Base-by-base conservation (phyloP, 2,329 filamentous ascomycete species). In the Escovopsis weberi region DNA sequence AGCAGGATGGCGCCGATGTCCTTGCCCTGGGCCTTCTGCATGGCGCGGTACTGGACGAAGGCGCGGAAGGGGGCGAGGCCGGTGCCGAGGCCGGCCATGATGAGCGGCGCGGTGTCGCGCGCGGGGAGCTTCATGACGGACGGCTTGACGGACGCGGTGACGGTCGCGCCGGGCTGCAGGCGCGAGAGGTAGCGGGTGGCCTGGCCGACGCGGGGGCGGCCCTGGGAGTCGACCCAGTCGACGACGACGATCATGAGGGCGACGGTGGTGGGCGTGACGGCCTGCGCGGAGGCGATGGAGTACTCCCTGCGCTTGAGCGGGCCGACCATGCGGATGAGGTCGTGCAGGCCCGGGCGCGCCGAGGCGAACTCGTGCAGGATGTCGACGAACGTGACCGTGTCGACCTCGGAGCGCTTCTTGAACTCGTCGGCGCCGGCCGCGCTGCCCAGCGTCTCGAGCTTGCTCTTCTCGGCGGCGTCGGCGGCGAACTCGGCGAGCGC, bases 81-180 rank as follows among this genome's bases (percentile, higher is more conserved):
- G 0, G 91, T 98, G 49, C 91, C 91, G n/a, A 96, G 82, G 62
- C 91, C 91, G 9, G 91, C 91, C 89, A 98, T 95, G 71, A 98
- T 95, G 59, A 98, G 80, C 35, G 91, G 91, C 39, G 89, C 85
- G 33, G 85, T 91, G 53, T 88, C 81, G 59, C 80, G 82, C 47
- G 75, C 66, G 5, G 91, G 91, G n/a, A 98, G 75, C 68, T 96
- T 98, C 91, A 98, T 98, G 51, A 96, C 91, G 23, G 87, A 95
- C 0, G 91, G 86, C 70, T 98, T 98, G 61, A 98, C 87, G 32
- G 85, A 94, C 45, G 86, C 91, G 3, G 88, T 94, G 49, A 98
- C 78, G 32, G 81, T 69, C 33, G 84, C 68, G 41, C 91, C 91
- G 11, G 85, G 68, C 11, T 74, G 72, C 33, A 98, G 80, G 26